phyloP scores from a whole-genome alignment of 1,139 yeast species.

The Maudiozyma humilis region DNA sequence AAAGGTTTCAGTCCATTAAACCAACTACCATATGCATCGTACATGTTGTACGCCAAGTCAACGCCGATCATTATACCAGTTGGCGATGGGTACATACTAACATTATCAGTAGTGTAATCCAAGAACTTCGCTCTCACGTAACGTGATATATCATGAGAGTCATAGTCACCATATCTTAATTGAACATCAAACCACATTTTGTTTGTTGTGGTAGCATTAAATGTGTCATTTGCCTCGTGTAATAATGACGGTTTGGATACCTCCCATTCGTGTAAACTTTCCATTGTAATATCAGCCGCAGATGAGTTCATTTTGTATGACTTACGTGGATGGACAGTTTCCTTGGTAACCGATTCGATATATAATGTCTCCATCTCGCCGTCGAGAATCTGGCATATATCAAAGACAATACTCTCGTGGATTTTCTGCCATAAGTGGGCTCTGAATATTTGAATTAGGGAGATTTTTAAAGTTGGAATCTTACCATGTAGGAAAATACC shows the following conservation, averaged over 20 bases:
- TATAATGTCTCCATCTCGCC: conserved; percentile 77
- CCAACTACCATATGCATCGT: conserved; percentile 96
- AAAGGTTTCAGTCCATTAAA: conserved; percentile 88
- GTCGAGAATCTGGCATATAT: conserved; percentile 85
- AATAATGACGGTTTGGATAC: conserved; percentile 76
- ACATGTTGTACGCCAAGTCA: conserved; percentile 92
- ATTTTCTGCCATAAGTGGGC: conserved; percentile 99
- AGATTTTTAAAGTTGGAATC: conserved; percentile 92
- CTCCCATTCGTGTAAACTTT: conserved; percentile 75
- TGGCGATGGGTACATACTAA: conserved; percentile 84
- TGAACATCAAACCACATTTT: conserved; percentile 96
- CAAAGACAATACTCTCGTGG: conserved; percentile 91
- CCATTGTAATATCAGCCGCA: conserved; percentile 79
- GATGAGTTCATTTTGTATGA: conserved; percentile 96
- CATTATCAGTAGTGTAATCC: conserved; percentile 84
- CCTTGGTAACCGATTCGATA: conserved; percentile 80
- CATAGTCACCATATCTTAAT: conserved; percentile 92
- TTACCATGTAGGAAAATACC: conserved; percentile 97
- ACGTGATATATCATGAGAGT: conserved; percentile 91
- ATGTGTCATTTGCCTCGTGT: conserved; percentile 50
- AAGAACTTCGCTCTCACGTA: conserved; percentile 88
- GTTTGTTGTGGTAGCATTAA: conserved; percentile 41
- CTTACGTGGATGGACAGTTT: conserved; percentile 92
- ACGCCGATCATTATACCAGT: conserved; percentile 87
- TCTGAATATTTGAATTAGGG: conserved; percentile 89